Evolutionary conservation across 2,329 filamentous ascomycete species (phyloP).

Genomic region (Aspergillus costaricaensis): DNA sequence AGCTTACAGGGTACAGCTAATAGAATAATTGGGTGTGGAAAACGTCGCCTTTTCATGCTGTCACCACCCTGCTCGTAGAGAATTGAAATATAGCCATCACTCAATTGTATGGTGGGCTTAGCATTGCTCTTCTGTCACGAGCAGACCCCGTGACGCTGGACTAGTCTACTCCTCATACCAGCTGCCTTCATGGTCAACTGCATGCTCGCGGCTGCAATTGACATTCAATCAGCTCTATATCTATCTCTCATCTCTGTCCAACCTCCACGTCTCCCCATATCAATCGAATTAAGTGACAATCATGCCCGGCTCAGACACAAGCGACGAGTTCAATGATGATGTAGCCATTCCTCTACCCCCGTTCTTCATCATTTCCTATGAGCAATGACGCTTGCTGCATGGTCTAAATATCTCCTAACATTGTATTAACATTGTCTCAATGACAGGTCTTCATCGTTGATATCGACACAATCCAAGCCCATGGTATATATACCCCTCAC

Average conservation of each 20-base stretch:
- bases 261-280: background rate
- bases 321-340: conserved; percentile 56
- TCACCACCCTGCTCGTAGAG: background rate
- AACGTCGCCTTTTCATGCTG: background rate
- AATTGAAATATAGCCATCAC: background rate
- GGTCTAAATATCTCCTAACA: background rate
- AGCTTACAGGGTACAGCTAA: background rate
- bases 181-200: background rate
- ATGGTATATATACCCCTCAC: conserved; percentile 48
- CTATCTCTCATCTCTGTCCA: background rate
- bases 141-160: conserved; percentile 12
- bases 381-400: background rate
- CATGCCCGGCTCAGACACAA: conserved; percentile 57
- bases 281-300: background rate
- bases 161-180: background rate
- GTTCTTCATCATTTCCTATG: background rate
- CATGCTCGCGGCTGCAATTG: background rate
- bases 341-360: conserved; percentile 31
- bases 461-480: conserved; percentile 66
- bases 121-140: background rate
- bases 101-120: background rate
- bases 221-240: background rate
- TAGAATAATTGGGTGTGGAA: background rate
- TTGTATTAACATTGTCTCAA: background rate
- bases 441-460: conserved; percentile 62